Percentiles rank a stretch among this genome's conserved stretches.
These are phyloP conservation scores for Didymella pinodella DNA, from an alignment of 2,329 filamentous ascomycete species.

Conservation along the genomic window DNA sequence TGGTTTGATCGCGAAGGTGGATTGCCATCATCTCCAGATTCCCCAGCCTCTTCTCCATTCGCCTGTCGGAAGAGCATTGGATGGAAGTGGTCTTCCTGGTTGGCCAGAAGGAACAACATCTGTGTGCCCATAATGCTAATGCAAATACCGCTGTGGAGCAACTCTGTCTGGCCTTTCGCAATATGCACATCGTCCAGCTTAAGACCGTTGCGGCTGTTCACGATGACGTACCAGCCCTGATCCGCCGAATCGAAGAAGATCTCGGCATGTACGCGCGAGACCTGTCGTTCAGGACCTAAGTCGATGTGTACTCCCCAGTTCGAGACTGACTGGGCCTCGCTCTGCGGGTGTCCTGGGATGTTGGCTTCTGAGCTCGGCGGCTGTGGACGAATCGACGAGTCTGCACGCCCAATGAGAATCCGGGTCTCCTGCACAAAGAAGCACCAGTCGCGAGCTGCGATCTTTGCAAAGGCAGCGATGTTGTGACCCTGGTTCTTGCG, in stretches of 20 bases:
- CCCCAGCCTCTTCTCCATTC: conserved; percentile 46
- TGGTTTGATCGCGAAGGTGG: conserved; percentile 43
- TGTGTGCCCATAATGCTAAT: conserved; percentile 92
- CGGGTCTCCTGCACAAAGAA: conserved; percentile 80
- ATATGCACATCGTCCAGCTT: conserved; percentile 79
- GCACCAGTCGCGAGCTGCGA: conserved; percentile 82
- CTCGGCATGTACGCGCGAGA: conserved; percentile 60
- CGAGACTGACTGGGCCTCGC: conserved; percentile 32
- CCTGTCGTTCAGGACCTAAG: conserved; percentile 64
- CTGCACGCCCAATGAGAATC: conserved; percentile 74
- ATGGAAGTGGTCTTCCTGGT: conserved; percentile 73
- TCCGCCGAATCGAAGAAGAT: conserved; percentile 56
- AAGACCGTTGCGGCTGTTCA: conserved; percentile 91
- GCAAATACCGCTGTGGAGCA: conserved; percentile 84
- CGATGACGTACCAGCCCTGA: conserved; percentile 79
- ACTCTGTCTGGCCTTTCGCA: conserved; percentile 70
- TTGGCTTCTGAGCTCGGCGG: conserved; percentile 40
- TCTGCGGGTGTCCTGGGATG: conserved; percentile 35
- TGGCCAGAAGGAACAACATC: conserved; percentile 98
- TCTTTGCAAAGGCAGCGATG: conserved; percentile 76
- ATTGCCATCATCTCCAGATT: conserved; percentile 52
- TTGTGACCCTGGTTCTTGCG: conserved; percentile 53
- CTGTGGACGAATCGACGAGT: conserved; percentile 41
- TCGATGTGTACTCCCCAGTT: conserved; percentile 78
- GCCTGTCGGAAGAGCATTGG: conserved; percentile 72